Evolutionary conservation across 2,329 filamentous ascomycete species (phyloP).

Genomic region (Orbilia javanica): DNA sequence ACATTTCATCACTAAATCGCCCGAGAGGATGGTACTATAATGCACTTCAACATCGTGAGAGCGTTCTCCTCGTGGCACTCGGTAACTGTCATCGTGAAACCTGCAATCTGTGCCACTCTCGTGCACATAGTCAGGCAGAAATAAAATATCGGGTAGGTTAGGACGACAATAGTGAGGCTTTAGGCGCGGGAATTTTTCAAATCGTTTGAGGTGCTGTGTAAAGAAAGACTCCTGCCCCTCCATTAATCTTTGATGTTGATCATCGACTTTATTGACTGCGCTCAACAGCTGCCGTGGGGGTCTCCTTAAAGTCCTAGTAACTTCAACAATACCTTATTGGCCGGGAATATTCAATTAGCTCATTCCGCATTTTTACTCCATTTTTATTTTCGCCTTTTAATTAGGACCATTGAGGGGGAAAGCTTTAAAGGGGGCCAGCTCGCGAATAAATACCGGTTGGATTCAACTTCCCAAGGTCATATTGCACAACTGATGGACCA

Average conservation of each 20-base stretch:
- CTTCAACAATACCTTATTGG: not conserved
- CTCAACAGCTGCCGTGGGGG: not conserved
- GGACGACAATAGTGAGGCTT: not conserved
- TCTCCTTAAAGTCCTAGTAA: not conserved
- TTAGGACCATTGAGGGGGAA: too few relatives aligned
- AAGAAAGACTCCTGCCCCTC: slow-evolving; percentile 5
- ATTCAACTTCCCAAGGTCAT: slow-evolving; percentile 20
- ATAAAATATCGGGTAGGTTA: not conserved
- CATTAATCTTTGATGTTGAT: not conserved
- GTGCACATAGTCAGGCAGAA: not conserved
- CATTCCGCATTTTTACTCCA: too few relatives aligned
- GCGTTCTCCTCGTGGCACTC: not conserved
- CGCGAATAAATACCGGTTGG: not conserved
- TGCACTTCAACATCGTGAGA: not conserved
- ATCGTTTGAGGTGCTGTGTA: not conserved
- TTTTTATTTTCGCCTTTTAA: too few relatives aligned
- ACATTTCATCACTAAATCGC: slow-evolving; percentile 13
- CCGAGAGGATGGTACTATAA: slow-evolving; percentile 26
- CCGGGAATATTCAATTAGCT: not conserved
- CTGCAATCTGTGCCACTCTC: not conserved
- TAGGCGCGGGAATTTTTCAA: not conserved
- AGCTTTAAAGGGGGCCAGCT: too few relatives aligned
- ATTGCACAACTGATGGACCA: slow-evolving; percentile 17
- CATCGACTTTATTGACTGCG: not conserved
- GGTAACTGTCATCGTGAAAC: not conserved